Conservation (phyloP, 768 basidiomycete genomes). For the Russula olivacea region DNA sequence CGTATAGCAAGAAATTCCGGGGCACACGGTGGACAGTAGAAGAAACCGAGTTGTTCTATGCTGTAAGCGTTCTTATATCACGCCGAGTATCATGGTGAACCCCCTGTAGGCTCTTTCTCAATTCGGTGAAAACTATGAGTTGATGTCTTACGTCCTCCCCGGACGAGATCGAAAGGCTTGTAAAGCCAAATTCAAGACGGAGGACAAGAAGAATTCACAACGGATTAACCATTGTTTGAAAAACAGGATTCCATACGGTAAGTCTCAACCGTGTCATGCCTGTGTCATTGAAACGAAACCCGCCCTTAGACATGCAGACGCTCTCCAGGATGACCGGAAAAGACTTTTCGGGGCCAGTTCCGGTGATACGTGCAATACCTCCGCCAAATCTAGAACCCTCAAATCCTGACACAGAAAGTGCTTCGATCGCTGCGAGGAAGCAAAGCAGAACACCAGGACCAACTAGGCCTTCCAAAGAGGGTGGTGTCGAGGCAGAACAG, state of each 20-base stretch:
- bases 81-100: background rate
- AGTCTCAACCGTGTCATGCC: conserved; percentile 28
- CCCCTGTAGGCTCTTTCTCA: conserved; percentile 73
- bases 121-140: conserved; percentile 89
- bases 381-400: conserved; percentile 33
- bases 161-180: conserved; percentile 84
- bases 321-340: conserved; percentile 78
- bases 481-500: background rate
- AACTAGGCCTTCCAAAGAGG: conserved; percentile 7
- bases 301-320: conserved; percentile 55
- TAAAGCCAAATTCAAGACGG: conserved; percentile 89
- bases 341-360: conserved; percentile 77
- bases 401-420: conserved; percentile 1
- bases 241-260: conserved; percentile 71
- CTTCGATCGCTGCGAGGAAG: conserved; percentile 5
- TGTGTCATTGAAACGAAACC: background rate
- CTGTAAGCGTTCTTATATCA: conserved; percentile 44
- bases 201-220: conserved; percentile 76
- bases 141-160: conserved; percentile 81
- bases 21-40: conserved; percentile 85
- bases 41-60: conserved; percentile 84
- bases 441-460: conserved; percentile 20
- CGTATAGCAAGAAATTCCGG: conserved; percentile 74
- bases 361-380: conserved; percentile 51
- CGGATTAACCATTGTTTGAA: conserved; percentile 72